Percentiles rank a stretch among this genome's conserved stretches.
Evolutionary conservation across 345 rosid species (phyloP).

Genomic region (Pseudoturritis turrita): DNA sequence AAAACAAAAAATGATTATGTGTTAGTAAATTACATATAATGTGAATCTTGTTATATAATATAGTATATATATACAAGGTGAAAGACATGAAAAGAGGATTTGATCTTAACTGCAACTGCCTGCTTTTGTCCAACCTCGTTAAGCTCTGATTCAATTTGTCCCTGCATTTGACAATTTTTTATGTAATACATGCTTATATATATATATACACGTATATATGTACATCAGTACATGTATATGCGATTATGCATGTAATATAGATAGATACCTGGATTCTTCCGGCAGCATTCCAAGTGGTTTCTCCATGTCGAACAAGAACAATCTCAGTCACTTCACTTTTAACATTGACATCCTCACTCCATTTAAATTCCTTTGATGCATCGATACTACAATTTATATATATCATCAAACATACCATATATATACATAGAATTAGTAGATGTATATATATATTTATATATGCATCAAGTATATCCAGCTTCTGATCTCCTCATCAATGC

Average conservation of each 20-base stretch:
- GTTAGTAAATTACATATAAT: neutral
- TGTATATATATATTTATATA: neutral
- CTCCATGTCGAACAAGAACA: constrained; percentile 41
- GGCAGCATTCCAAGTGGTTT: constrained; percentile 39
- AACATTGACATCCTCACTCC: constrained; percentile 19
- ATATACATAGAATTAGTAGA: neutral
- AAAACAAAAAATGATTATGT: neutral
- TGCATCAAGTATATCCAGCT: neutral
- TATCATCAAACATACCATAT: neutral
- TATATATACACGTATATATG: neutral
- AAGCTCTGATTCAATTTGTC: constrained; percentile 32
- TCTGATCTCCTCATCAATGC: neutral
- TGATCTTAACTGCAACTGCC: constrained; percentile 40
- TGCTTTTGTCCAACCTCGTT: constrained; percentile 39
- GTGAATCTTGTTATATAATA: neutral
- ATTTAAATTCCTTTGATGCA: constrained; percentile 22
- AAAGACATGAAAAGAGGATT: neutral
- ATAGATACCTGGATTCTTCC: constrained; percentile 34
- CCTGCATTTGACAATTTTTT: constrained; percentile 15
- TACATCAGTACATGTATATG: neutral
- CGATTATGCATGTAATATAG: neutral
- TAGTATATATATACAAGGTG: neutral
- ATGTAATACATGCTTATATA: neutral
- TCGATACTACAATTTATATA: constrained; percentile 12
- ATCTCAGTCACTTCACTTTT: constrained; percentile 30